Evolutionary conservation across 2,329 filamentous ascomycete genomes (phyloP).

Genomic region (Pyrenophora tritici-repentis): DNA sequence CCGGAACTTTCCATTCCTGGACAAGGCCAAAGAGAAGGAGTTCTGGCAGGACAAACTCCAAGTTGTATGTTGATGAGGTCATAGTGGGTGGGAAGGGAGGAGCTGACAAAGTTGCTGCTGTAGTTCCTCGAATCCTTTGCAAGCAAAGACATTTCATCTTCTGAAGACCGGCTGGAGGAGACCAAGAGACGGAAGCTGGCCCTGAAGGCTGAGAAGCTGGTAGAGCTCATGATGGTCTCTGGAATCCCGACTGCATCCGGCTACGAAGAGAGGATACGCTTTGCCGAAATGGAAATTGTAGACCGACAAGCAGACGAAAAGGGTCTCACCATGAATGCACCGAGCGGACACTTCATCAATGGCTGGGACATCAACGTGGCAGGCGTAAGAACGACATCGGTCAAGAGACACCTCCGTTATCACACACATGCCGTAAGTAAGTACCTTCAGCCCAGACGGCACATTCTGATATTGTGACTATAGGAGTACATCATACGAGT

Average conservation of each 20-base stretch:
- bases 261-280: conserved; percentile 95
- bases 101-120: conserved; percentile 24
- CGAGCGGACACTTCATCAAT: conserved; percentile 90
- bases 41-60: conserved; percentile 99
- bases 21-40: conserved; percentile 96
- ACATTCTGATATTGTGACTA: conserved; percentile 4
- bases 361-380: conserved; percentile 98
- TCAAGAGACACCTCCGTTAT: conserved; percentile 85
- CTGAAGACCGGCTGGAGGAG: conserved; percentile 92
- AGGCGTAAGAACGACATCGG: conserved; percentile 76
- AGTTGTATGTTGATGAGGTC: conserved; percentile 65
- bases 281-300: conserved; percentile 95
- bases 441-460: neutral
- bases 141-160: conserved; percentile 94
- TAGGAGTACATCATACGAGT: conserved; percentile 90
- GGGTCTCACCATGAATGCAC: conserved; percentile 82
- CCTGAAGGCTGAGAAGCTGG: conserved; percentile 89
- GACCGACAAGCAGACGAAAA: conserved; percentile 91
- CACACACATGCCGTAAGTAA: conserved; percentile 83
- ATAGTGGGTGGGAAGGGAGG: neutral
- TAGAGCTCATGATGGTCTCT: conserved; percentile 99
- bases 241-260: conserved; percentile 93
- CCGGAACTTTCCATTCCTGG: conserved; percentile 95
- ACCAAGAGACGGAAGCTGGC: conserved; percentile 94
- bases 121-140: conserved; percentile 97